Percentiles rank a stretch among this genome's conserved stretches.
These are phyloP conservation scores for Mycocentrospora acerina DNA, from an alignment of 2,329 filamentous ascomycete species.

Conservation along the genomic window DNA sequence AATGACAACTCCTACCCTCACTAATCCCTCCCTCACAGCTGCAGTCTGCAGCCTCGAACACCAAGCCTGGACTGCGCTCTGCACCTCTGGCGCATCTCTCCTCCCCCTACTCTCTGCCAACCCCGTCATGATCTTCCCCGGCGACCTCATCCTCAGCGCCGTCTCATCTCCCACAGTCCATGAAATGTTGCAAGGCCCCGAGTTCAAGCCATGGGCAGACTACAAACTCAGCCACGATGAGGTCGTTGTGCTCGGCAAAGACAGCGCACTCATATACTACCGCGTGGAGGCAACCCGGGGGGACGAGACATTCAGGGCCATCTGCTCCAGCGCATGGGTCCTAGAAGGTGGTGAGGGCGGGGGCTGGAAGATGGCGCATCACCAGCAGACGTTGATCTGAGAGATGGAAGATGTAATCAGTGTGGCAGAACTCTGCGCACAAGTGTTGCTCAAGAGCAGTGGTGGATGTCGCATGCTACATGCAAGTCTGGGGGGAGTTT, in stretches of 20 bases:
- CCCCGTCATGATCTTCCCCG: constrained; percentile 45
- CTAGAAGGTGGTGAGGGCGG: constrained; percentile 14
- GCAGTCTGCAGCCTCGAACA: constrained; percentile 35
- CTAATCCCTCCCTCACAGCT: constrained; percentile 26
- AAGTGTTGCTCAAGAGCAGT: neutral
- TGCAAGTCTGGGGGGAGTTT: neutral
- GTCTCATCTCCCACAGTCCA: constrained; percentile 30
- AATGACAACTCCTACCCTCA: constrained; percentile 17
- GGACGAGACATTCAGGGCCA: constrained; percentile 20
- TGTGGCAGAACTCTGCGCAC: too few relatives aligned
- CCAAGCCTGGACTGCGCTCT: constrained; percentile 41
- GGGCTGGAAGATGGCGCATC: constrained; percentile 30
- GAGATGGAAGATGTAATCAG: neutral
- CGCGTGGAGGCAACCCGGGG: constrained; percentile 23
- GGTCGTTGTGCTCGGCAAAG: constrained; percentile 24
- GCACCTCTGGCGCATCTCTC: constrained; percentile 32
- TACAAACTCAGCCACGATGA: constrained; percentile 33
- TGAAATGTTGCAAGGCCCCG: constrained; percentile 19
- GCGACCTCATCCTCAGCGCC: constrained; percentile 37
- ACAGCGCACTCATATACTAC: constrained; percentile 28
- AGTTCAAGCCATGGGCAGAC: constrained; percentile 25
- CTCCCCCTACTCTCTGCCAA: constrained; percentile 35
- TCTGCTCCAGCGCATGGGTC: constrained; percentile 32
- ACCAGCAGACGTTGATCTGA: constrained; percentile 32
- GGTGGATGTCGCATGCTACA: neutral